These are phyloP conservation scores for Bremia lactucae DNA, from an alignment of 352 stramenopile genomes.

Conservation along the genomic window DNA sequence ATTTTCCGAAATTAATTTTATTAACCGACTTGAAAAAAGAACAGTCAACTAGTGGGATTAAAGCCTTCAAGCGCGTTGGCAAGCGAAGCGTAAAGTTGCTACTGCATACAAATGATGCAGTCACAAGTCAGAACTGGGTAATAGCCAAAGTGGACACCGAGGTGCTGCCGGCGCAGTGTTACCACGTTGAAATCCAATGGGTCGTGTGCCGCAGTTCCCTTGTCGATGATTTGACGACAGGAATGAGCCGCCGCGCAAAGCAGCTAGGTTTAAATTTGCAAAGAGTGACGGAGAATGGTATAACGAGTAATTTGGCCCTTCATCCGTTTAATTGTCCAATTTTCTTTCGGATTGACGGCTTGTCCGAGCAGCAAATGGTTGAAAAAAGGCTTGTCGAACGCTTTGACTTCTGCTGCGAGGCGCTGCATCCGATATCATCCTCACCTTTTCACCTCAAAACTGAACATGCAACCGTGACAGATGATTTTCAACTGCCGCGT, in stretches of 20 bases:
- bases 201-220: slow-evolving; percentile 73
- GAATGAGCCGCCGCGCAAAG: slow-evolving; percentile 57
- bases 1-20: slow-evolving; percentile 46
- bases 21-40: slow-evolving; percentile 35
- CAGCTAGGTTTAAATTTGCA: slow-evolving; percentile 66
- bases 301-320: slow-evolving; percentile 69
- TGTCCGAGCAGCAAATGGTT: slow-evolving; percentile 39
- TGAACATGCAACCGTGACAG: slow-evolving; percentile 36
- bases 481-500: slow-evolving; percentile 26
- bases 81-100: slow-evolving; percentile 67
- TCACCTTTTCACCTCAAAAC: slow-evolving; percentile 43
- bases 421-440: slow-evolving; percentile 45
- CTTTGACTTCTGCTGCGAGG: slow-evolving; percentile 68
- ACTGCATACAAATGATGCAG: slow-evolving; percentile 48
- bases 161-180: slow-evolving; percentile 54
- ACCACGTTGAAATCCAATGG: slow-evolving; percentile 81
- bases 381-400: slow-evolving; percentile 46
- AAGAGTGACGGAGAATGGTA: slow-evolving; percentile 60
- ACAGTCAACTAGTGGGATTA: slow-evolving; percentile 33
- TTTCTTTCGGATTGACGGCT: slow-evolving; percentile 45
- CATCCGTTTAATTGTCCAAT: slow-evolving; percentile 70
- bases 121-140: slow-evolving; percentile 76
- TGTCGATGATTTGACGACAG: slow-evolving; percentile 71
- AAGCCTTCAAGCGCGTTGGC: slow-evolving; percentile 55
- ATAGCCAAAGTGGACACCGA: slow-evolving; percentile 71